These are phyloP conservation scores for Scutellaria baicalensis DNA, from an alignment of 257 asterid species.

Conservation along the genomic window DNA sequence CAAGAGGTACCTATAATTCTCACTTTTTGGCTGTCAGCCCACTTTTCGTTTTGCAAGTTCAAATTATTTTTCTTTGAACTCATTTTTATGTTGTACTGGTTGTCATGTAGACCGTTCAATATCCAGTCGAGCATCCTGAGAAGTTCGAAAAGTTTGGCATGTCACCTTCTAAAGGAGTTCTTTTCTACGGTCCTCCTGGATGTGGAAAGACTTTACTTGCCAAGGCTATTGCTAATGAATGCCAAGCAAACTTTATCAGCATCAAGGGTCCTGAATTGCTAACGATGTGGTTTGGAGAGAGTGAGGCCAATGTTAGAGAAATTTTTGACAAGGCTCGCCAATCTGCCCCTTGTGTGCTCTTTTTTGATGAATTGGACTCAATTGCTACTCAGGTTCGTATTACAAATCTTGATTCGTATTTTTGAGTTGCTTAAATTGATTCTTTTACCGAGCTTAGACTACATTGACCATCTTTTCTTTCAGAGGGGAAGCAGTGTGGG, in stretches of 20 bases:
- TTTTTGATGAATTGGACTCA: slow-evolving; percentile 86
- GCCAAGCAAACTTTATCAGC: slow-evolving; percentile 91
- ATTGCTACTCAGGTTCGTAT: slow-evolving; percentile 83
- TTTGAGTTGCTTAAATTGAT: not conserved
- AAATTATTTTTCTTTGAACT: not conserved
- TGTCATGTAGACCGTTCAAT: slow-evolving; percentile 71
- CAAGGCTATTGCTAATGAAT: slow-evolving; percentile 90
- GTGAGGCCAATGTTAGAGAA: slow-evolving; percentile 91
- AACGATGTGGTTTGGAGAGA: slow-evolving; percentile 98
- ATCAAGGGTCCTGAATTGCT: slow-evolving; percentile 89
- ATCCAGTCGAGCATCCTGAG: slow-evolving; percentile 97
- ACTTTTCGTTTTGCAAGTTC: not conserved
- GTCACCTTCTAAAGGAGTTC: slow-evolving; percentile 96
- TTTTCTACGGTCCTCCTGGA: slow-evolving; percentile 90
- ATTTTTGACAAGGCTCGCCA: slow-evolving; percentile 86
- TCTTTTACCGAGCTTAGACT: not conserved
- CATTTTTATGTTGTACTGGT: not conserved
- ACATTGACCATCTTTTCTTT: not conserved
- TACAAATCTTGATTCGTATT: not conserved
- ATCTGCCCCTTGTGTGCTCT: slow-evolving; percentile 95
- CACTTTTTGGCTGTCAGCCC: not conserved
- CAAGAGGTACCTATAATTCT: slow-evolving; percentile 56
- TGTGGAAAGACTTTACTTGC: slow-evolving; percentile 89
- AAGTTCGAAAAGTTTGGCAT: slow-evolving; percentile 91
- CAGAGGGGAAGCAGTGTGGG: slow-evolving; percentile 86